Conservation (phyloP, 2,329 filamentous ascomycete genomes). For the Colletotrichum chrysophilum region DNA sequence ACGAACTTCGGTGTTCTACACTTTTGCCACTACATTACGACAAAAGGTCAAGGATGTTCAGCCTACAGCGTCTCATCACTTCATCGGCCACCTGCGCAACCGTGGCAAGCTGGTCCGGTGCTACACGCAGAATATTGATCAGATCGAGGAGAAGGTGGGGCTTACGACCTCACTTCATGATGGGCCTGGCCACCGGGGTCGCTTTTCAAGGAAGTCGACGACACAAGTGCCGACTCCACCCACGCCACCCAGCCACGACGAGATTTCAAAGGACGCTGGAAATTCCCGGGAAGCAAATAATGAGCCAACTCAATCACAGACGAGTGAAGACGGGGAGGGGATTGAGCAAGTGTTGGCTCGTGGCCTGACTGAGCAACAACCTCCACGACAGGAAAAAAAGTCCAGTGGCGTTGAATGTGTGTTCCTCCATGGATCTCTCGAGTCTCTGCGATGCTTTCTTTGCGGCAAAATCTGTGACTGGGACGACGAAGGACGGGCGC, state of each 20-base stretch:
- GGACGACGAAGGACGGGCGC: constrained; percentile 61
- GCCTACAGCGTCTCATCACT: constrained; percentile 70
- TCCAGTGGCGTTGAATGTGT: constrained; percentile 64
- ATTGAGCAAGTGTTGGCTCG: background rate
- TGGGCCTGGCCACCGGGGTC: constrained; percentile 65
- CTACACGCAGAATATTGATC: constrained; percentile 80
- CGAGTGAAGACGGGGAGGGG: background rate
- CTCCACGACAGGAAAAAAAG: background rate
- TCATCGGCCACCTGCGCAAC: constrained; percentile 71
- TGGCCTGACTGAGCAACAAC: background rate
- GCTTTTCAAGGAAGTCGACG: constrained; percentile 59
- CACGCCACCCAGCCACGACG: background rate
- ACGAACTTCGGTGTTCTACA: constrained; percentile 74
- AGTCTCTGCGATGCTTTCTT: constrained; percentile 67
- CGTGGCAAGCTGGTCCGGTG: constrained; percentile 72
- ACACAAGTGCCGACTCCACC: constrained; percentile 27
- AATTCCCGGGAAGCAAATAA: background rate
- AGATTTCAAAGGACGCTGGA: background rate
- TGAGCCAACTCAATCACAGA: background rate
- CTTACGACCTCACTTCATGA: constrained; percentile 66
- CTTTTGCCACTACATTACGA: constrained; percentile 71
- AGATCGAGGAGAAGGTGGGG: constrained; percentile 73
- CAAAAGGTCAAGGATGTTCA: constrained; percentile 67
- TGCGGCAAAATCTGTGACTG: constrained; percentile 64
- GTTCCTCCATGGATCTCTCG: constrained; percentile 74